Evolutionary conservation across 371 early-diverging fungal species (phyloP).

Genomic region (Zopfochytrium polystomum): DNA sequence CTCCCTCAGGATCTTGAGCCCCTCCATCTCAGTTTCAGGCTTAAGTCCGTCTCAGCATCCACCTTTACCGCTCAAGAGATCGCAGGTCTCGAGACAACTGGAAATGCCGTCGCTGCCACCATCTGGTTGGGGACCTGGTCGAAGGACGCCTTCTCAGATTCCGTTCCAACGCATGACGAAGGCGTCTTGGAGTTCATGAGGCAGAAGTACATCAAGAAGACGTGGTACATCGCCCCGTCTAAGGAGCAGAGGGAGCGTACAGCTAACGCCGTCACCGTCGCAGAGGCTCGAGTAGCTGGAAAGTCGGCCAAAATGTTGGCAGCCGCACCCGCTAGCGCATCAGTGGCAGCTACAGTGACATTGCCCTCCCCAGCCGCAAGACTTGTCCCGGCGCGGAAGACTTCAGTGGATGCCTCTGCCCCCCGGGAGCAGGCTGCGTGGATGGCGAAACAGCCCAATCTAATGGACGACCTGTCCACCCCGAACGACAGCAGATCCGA

Average conservation of each 20-base stretch:
- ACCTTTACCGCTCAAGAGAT: constrained; percentile 61
- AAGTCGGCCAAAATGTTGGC: constrained; percentile 2
- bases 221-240: not conserved
- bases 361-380: too few relatives aligned
- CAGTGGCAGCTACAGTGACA: too few relatives aligned
- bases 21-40: constrained; percentile 66
- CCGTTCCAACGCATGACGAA: not conserved
- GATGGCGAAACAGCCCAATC: too few relatives aligned
- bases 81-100: constrained; percentile 16
- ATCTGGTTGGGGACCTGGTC: not conserved
- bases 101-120: not conserved
- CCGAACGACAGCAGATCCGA: too few relatives aligned
- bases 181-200: not conserved
- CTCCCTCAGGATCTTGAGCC: constrained; percentile 66
- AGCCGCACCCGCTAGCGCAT: too few relatives aligned
- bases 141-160: not conserved
- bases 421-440: too few relatives aligned
- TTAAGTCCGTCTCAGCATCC: constrained; percentile 67
- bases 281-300: not conserved
- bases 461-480: too few relatives aligned
- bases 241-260: not conserved
- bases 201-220: constrained; percentile 1
- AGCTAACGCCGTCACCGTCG: not conserved
- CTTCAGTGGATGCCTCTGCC: too few relatives aligned
- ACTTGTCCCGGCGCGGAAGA: too few relatives aligned